Base-by-base conservation (phyloP, 1,139 yeast genomes). In the Taphrina populina region DNA sequence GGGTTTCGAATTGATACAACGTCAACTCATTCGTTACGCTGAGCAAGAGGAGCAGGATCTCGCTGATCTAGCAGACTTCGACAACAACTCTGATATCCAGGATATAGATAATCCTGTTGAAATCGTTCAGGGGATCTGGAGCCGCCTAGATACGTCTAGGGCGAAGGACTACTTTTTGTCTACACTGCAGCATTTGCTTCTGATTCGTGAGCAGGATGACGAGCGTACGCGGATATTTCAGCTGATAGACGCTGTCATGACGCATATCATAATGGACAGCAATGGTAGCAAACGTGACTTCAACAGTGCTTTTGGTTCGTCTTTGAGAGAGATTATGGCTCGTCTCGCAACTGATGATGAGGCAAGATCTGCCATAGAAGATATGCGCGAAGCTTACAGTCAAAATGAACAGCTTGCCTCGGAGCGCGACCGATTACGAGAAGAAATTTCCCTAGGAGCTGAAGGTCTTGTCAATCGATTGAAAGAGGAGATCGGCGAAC, bases 281-380 rank as follows among this genome's bases (percentile, higher is more conserved):
- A 37, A 37, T 32, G 29, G 46, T 15, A 39, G 44, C 34, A 29
- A 33, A 19, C 44, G 54, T 13, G 54, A 49, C 24, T 21, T 33
- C n/a, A 24, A 41, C 21, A 40, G 49, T 15, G 56, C 51, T 13
- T 27, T 57, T 19, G 49, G 51, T 62, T 29, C 54, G 26, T 90
- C 95, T 0, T 85, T 92, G 36, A 94, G 88, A 65, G 76, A 84
- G 60, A 75, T 92, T 56, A 77, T 81, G 60, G 81, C 88, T 54
- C 78, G 88, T n/a, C 77, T 90, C 69, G 83, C 83, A 63, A 87
- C 96, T 0, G 98, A 92, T 69, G 96, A 88, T 60, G 85, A 84
- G 69, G 96, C 95, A 19, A 75, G 85, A 56, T 77, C 83, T 58
- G 95, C 96, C 0, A 73, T 84, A 56, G 70, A 77, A 44, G 96